Evolutionary conservation across 306 rosid genomes (phyloP).

Genomic region (Pueraria montana): DNA sequence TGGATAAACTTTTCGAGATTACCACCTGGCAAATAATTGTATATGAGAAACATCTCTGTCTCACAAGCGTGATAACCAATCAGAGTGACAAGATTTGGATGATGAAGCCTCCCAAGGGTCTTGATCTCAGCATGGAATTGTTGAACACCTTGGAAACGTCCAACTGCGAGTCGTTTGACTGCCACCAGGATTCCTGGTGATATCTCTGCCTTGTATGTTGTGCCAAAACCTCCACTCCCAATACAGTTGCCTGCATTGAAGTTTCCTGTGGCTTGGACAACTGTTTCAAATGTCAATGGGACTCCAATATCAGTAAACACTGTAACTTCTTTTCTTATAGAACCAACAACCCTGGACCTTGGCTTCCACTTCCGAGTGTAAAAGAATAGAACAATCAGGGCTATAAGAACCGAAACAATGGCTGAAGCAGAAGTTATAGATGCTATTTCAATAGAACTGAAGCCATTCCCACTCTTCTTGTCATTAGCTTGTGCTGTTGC

Average conservation of each 20-base stretch:
- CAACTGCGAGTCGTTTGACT: constrained; percentile 87
- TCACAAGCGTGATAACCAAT: constrained; percentile 96
- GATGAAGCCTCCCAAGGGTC: constrained; percentile 93
- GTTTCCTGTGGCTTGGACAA: constrained; percentile 80
- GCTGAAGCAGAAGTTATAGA: constrained; percentile 96
- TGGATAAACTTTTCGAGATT: constrained; percentile 90
- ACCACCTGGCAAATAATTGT: constrained; percentile 90
- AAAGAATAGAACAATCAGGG: constrained; percentile 71
- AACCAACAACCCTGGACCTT: constrained; percentile 71
- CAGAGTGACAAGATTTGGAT: constrained; percentile 85
- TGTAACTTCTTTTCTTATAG: constrained; percentile 78
- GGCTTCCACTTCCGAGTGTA: constrained; percentile 89
- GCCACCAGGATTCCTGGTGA: constrained; percentile 74
- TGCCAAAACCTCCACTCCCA: constrained; percentile 97
- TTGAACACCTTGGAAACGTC: constrained; percentile 90
- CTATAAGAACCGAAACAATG: constrained; percentile 85
- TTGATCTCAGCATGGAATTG: constrained; percentile 90
- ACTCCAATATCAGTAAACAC: constrained; percentile 81
- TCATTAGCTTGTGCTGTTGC: constrained; percentile 51
- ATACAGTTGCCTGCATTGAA: constrained; percentile 90
- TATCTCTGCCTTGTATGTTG: constrained; percentile 94
- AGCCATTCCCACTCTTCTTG: constrained; percentile 51
- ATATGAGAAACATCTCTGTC: constrained; percentile 89
- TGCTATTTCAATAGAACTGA: constrained; percentile 92
- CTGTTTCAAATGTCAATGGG: constrained; percentile 80